A percentile compares a stretch with the other conserved stretches of the same genome.
phyloP scores from a whole-genome alignment of 2,329 filamentous ascomycete genomes.

The Hymenotorrendiella dingleyae region DNA sequence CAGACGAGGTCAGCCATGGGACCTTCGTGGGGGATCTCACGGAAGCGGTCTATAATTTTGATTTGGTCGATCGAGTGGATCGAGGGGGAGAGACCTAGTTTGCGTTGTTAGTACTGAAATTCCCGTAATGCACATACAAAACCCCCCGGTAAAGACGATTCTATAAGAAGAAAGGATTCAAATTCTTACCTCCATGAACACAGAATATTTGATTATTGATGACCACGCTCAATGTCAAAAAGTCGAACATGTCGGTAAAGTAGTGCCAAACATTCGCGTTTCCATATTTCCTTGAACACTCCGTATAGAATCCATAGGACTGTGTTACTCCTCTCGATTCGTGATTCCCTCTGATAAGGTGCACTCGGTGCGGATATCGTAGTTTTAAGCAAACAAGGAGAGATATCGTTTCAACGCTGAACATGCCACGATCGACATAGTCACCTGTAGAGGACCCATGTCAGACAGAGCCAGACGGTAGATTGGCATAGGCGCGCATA shows the following conservation, averaged over 20 bases:
- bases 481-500: constrained; percentile 33
- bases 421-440: constrained; percentile 97
- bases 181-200: constrained; percentile 73
- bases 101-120: neutral
- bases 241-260: constrained; percentile 99
- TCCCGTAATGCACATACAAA: neutral
- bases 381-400: constrained; percentile 95
- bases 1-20: constrained; percentile 99
- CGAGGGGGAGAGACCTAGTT: constrained; percentile 67
- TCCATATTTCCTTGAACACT: constrained; percentile 96
- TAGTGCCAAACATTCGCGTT: constrained; percentile 99
- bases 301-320: constrained; percentile 98
- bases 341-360: constrained; percentile 95
- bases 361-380: constrained; percentile 90
- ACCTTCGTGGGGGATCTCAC: constrained; percentile 96
- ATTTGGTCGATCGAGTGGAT: constrained; percentile 99
- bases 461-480: neutral
- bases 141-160: too few species aligned
- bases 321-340: constrained; percentile 97
- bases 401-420: constrained; percentile 97
- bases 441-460: constrained; percentile 50
- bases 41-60: constrained; percentile 98
- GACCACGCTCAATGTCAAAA: constrained; percentile 90
- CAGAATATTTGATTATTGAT: constrained; percentile 99
- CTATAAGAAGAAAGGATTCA: neutral